Base-by-base conservation (phyloP, 2,329 filamentous ascomycete genomes). In the Hymenoscyphus infarciens region DNA sequence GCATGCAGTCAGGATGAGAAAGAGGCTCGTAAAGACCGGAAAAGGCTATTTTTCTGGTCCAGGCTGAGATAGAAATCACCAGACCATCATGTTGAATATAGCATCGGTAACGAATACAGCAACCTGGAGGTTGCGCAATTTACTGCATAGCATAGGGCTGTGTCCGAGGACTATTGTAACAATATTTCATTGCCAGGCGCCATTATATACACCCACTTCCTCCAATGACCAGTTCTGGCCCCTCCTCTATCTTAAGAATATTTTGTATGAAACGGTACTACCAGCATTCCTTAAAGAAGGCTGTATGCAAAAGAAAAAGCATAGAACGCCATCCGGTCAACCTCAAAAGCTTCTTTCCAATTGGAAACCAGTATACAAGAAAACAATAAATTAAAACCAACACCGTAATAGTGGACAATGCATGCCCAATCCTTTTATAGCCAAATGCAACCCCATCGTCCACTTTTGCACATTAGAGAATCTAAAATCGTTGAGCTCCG, bases 371-470 rank as follows among this genome's bases (percentile, higher is more conserved):
- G 39, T 59, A 56, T 61, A 61, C 52, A 61, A 56, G 25, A 61
- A 61, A 19, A 27, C 53, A 42, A 39, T 56, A 13, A 56, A 61
- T 56, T 61, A 54, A 27, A 45, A 56, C 59, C 52, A 61, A 61
- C 59, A 61, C 59, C 59, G n/a, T 22, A 49, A 16, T 35, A 60
- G 39, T 56, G 35, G 49, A 45, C 59, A 56, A 61, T 61, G 59
- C 59, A 56, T 56, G 45, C 8, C 33, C 27, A 11, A 22, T 54
- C 33, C 49, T 38, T 27, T 38, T 49, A 53, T 35, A 31, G 38
- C 25, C 29, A 38, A 25, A 38, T 39, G n/a, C 58, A 53, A 25
- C 27, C 29, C 45, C 27, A 4, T 55, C 22, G 45, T 29, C 45
- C 45, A 52, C 3, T 15, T 38, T 38, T 38, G 35, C 35, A 38